A percentile compares a stretch with the other conserved stretches of the same genome.
phyloP scores from a whole-genome alignment of 768 basidiomycete species.

The Lactarius vividus region DNA sequence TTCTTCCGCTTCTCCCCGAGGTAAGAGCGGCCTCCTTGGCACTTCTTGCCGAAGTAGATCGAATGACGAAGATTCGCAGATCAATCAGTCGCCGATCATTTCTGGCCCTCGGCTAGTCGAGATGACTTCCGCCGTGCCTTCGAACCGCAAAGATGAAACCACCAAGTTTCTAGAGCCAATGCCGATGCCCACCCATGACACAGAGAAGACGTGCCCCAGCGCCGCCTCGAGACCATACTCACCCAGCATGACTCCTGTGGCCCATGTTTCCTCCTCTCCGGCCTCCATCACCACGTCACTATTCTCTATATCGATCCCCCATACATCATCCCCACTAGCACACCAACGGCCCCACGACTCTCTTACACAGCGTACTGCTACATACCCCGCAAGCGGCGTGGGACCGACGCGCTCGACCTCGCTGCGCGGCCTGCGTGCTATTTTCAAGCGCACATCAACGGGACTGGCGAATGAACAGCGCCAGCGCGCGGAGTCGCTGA shows the following conservation, averaged over 20 bases:
- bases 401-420: conserved; percentile 12
- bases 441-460: conserved; percentile 22
- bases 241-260: not conserved
- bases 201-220: not conserved
- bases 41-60: not conserved
- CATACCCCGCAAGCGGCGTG: not conserved
- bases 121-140: not conserved
- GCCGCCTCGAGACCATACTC: not conserved
- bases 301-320: not conserved
- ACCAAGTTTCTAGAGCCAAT: not conserved
- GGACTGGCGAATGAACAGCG: conserved; percentile 8
- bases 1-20: conserved; percentile 13
- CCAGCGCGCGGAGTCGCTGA: conserved; percentile 20
- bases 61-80: not conserved
- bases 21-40: not conserved
- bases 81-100: conserved; percentile 14
- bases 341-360: not conserved
- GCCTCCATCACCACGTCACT: not conserved
- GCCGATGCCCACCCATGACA: not conserved
- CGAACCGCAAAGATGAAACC: conserved; percentile 1
- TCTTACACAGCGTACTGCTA: not conserved
- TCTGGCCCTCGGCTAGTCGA: conserved; percentile 6
- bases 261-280: conserved; percentile 1
- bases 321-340: conserved; percentile 3
- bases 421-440: conserved; percentile 15